Percentiles rank a stretch among this genome's conserved stretches.
These are phyloP conservation scores for Pachysandra terminalis DNA, from an alignment of 164 flowering plant species.

Conservation along the genomic window DNA sequence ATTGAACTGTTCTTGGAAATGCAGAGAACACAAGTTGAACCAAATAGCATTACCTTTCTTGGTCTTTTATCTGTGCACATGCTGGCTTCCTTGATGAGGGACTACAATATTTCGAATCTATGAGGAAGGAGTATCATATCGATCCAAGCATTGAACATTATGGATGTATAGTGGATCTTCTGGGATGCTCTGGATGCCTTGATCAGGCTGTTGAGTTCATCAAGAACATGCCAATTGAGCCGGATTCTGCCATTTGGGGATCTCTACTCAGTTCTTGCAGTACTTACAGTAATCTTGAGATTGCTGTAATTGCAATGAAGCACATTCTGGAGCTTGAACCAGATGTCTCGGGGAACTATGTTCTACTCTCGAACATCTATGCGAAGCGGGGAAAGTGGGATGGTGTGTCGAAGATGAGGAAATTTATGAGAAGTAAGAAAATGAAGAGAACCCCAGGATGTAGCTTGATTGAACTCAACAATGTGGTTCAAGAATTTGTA, in stretches of 20 bases:
- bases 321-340: slow-evolving; percentile 32
- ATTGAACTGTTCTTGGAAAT: slow-evolving; percentile 38
- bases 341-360: slow-evolving; percentile 30
- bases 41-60: slow-evolving; percentile 50
- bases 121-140: slow-evolving; percentile 21
- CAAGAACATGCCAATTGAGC: slow-evolving; percentile 45
- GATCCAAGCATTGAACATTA: slow-evolving; percentile 35
- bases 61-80: slow-evolving; percentile 49
- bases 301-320: slow-evolving; percentile 26
- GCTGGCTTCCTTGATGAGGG: slow-evolving; percentile 36
- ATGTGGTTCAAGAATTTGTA: slow-evolving; percentile 38
- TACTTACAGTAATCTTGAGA: slow-evolving; percentile 23
- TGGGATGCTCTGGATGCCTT: slow-evolving; percentile 27
- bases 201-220: slow-evolving; percentile 27
- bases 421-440: slow-evolving; percentile 22
- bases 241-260: slow-evolving; percentile 48
- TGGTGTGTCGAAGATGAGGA: slow-evolving; percentile 28
- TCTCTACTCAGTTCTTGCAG: slow-evolving; percentile 32
- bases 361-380: slow-evolving; percentile 29
- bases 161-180: slow-evolving; percentile 36
- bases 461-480: slow-evolving; percentile 44
- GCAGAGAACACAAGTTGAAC: slow-evolving; percentile 32
- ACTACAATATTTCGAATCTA: slow-evolving; percentile 24
- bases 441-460: slow-evolving; percentile 44
- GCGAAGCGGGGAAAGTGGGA: slow-evolving; percentile 28